Conservation (phyloP, 148 eudicot genomes). For the Amaranthus hypochondriacus region DNA sequence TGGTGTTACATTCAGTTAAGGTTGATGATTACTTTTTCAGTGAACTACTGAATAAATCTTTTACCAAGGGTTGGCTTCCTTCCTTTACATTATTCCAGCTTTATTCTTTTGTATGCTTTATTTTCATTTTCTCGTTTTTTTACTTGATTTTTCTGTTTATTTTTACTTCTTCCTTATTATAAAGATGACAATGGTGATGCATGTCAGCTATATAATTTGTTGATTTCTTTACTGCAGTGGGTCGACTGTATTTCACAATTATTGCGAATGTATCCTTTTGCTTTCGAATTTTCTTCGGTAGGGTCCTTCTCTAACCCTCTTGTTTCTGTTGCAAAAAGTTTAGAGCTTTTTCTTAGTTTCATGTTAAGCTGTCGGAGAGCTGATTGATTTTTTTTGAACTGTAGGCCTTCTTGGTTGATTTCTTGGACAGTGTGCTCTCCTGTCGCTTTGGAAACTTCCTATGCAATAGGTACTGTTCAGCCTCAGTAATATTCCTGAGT, state of each 20-base stretch:
- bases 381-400: conserved; percentile 3
- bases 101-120: background rate
- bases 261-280: conserved; percentile 90
- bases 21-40: background rate
- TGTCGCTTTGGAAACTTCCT: conserved; percentile 96
- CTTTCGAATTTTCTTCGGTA: conserved; percentile 93
- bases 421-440: conserved; percentile 77
- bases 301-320: conserved; percentile 25
- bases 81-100: background rate
- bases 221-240: conserved; percentile 57
- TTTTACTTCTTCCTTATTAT: background rate
- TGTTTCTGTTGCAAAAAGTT: background rate
- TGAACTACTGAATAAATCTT: background rate
- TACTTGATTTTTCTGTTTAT: background rate
- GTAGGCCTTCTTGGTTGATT: conserved; percentile 88
- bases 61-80: background rate
- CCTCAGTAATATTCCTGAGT: background rate
- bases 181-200: background rate
- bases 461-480: conserved; percentile 70
- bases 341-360: background rate
- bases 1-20: background rate
- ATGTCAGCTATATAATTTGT: background rate
- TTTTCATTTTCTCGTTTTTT: background rate
- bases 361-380: conserved; percentile 3
- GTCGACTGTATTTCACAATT: conserved; percentile 93